Evolutionary conservation across 2,329 filamentous ascomycete species (phyloP).

Genomic region (Conoideocrella luteorostrata): DNA sequence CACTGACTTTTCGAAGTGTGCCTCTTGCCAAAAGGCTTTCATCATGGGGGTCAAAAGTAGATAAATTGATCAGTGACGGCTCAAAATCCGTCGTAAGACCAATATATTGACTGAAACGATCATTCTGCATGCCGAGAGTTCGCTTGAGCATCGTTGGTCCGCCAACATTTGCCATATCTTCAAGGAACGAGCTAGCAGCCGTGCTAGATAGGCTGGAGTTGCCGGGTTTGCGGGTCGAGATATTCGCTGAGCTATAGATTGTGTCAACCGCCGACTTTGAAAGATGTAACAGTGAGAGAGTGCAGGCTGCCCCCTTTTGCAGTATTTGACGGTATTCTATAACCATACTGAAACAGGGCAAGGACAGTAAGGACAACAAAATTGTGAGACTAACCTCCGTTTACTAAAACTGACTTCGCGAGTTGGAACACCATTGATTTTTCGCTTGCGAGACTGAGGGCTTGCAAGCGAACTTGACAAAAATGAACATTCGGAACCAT

Average conservation of each 20-base stretch:
- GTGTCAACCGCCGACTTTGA: too few species aligned
- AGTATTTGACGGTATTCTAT: too few species aligned
- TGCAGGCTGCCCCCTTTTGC: too few species aligned
- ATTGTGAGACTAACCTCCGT: conserved; percentile 55
- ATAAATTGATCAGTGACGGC: conserved; percentile 74
- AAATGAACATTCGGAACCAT: conserved; percentile 73
- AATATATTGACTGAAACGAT: conserved; percentile 77
- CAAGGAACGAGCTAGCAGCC: conserved; percentile 54
- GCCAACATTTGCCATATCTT: conserved; percentile 66
- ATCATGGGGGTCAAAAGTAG: conserved; percentile 72
- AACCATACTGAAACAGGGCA: too few species aligned
- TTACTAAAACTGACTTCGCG: conserved; percentile 54
- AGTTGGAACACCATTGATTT: conserved; percentile 58
- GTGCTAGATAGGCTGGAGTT: conserved; percentile 56
- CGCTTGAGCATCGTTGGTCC: conserved; percentile 60
- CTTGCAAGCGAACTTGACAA: conserved; percentile 45
- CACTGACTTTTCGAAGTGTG: conserved; percentile 68
- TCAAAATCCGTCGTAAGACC: conserved; percentile 80
- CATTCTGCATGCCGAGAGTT: conserved; percentile 68
- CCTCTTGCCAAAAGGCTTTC: conserved; percentile 67
- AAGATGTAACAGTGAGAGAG: too few species aligned
- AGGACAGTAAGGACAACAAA: too few species aligned
- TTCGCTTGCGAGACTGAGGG: conserved; percentile 73
- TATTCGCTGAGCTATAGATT: conserved; percentile 47
- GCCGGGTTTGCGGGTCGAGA: conserved; percentile 43